These are phyloP conservation scores for Globisporangium abappressorium DNA, from an alignment of 352 stramenopile species.

Conservation along the genomic window DNA sequence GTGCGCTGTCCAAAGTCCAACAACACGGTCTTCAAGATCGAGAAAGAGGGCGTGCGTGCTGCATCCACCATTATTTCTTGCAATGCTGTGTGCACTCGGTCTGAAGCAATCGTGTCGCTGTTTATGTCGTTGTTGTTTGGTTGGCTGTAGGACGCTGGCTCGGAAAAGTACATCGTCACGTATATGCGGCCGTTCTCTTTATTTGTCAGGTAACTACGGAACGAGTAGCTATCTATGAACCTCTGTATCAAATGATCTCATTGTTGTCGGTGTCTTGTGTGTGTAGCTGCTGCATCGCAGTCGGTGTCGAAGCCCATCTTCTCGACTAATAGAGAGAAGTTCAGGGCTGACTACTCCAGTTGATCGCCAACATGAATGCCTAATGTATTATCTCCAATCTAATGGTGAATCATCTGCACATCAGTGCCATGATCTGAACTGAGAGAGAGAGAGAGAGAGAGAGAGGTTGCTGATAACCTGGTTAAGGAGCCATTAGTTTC, in stretches of 20 bases:
- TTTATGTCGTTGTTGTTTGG: background rate
- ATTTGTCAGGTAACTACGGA: constrained; percentile 53
- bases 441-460: too few species aligned
- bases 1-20: constrained; percentile 64
- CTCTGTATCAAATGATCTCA: background rate
- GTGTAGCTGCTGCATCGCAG: constrained; percentile 64
- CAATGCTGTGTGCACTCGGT: background rate
- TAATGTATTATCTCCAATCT: background rate
- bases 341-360: too few species aligned
- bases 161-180: constrained; percentile 76
- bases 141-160: constrained; percentile 44
- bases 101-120: background rate
- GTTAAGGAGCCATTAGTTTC: background rate
- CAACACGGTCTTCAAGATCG: constrained; percentile 72
- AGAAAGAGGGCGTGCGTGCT: constrained; percentile 68
- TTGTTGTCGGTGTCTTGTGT: background rate
- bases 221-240: too few species aligned
- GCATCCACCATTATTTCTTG: background rate
- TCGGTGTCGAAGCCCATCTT: constrained; percentile 63
- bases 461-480: too few species aligned
- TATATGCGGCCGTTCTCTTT: constrained; percentile 78
- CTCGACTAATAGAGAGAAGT: constrained; percentile 22
- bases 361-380: background rate
- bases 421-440: too few species aligned
- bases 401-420: background rate